Percentiles rank a stretch among this genome's conserved stretches.
Evolutionary conservation across 176 grass and related monocot genomes (phyloP).

Genomic region (Luzula sylvatica): DNA sequence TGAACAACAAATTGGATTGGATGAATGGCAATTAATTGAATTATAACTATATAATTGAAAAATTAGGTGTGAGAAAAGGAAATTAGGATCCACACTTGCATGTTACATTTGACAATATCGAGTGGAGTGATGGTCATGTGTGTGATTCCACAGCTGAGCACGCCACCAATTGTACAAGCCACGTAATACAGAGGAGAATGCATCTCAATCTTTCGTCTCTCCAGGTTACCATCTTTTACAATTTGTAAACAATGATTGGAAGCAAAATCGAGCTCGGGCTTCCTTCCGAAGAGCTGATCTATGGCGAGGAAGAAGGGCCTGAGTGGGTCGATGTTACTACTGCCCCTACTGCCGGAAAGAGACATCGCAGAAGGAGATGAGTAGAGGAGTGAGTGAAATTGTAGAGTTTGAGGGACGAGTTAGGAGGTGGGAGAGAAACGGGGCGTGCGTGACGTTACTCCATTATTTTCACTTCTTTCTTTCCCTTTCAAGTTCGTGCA

Average conservation of each 20-base stretch:
- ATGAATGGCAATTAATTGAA: neutral
- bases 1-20: neutral
- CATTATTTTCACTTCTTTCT: too few relatives aligned
- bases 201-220: conserved; percentile 28
- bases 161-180: conserved; percentile 43
- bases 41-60: neutral
- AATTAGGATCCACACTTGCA: conserved; percentile 29
- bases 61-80: conserved; percentile 9
- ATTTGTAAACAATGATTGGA: neutral
- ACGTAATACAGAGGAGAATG: conserved; percentile 65
- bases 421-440: too few relatives aligned
- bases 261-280: neutral
- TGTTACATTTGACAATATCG: conserved; percentile 66
- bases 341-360: neutral
- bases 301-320: conserved; percentile 6
- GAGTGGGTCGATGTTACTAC: neutral
- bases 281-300: conserved; percentile 1
- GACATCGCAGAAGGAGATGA: too few relatives aligned
- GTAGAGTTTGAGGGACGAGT: too few relatives aligned
- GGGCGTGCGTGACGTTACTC: too few relatives aligned
- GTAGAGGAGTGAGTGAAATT: too few relatives aligned
- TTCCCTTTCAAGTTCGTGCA: too few relatives aligned
- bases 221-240: neutral
- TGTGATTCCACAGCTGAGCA: conserved; percentile 50
- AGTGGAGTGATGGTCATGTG: conserved; percentile 55